Evolutionary conservation across 805 yeast species (phyloP).

Genomic region (Naumovozyma baii): DNA sequence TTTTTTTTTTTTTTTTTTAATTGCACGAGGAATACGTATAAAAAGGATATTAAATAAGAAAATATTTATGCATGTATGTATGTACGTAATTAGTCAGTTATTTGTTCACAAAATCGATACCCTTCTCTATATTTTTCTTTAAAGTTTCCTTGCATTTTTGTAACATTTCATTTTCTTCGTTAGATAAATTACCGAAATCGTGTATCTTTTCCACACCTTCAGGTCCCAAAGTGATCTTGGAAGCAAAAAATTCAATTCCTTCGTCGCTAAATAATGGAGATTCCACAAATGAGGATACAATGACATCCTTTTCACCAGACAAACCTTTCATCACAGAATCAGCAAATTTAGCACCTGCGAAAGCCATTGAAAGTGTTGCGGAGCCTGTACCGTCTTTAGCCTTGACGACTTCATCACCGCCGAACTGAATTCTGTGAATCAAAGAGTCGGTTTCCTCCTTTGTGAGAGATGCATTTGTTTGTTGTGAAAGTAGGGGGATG

Average conservation of each 20-base stretch:
- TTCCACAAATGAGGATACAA: constrained; percentile 66
- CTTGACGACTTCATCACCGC: constrained; percentile 92
- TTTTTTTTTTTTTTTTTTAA: too few species aligned
- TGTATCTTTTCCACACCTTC: constrained; percentile 80
- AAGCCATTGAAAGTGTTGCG: constrained; percentile 89
- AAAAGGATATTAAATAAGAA: too few species aligned
- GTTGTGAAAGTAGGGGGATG: constrained; percentile 84
- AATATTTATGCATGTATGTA: too few species aligned
- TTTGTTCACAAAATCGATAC: constrained; percentile 62
- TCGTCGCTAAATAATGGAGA: constrained; percentile 74
- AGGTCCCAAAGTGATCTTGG: constrained; percentile 87
- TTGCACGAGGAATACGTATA: too few species aligned
- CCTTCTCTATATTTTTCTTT: constrained; percentile 86
- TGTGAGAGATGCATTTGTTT: constrained; percentile 47
- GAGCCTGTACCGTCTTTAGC: constrained; percentile 94
- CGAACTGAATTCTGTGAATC: constrained; percentile 85
- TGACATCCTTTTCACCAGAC: constrained; percentile 52
- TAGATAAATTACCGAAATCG: constrained; percentile 60
- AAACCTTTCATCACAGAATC: constrained; percentile 55
- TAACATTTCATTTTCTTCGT: constrained; percentile 78
- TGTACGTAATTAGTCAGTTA: too few species aligned
- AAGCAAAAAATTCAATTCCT: constrained; percentile 95
- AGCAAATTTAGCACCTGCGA: constrained; percentile 75
- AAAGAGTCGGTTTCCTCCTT: constrained; percentile 58
- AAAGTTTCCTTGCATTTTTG: constrained; percentile 79